Conservation (phyloP, 2,329 filamentous ascomycete genomes). For the Fusarium sp. region DNA sequence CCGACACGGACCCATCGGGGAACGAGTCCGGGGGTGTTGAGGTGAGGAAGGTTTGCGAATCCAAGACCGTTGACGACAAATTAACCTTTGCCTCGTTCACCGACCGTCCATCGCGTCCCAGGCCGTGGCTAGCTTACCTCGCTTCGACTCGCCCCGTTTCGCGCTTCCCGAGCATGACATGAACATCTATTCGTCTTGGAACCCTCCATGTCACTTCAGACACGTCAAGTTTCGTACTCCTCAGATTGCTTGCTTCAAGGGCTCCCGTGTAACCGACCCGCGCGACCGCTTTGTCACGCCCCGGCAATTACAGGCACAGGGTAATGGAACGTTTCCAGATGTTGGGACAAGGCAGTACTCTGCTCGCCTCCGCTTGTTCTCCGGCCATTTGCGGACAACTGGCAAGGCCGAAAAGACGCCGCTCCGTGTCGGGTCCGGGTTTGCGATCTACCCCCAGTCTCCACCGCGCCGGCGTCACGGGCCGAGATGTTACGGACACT, state of each 20-base stretch:
- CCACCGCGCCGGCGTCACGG: conserved; percentile 27
- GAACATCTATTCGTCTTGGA: conserved; percentile 7
- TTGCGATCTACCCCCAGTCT: conserved; percentile 2
- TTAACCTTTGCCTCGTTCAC: conserved; percentile 10
- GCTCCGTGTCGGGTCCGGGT: conserved; percentile 33
- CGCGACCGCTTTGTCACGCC: conserved; percentile 19
- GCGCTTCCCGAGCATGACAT: conserved; percentile 1
- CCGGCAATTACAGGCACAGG: conserved; percentile 31
- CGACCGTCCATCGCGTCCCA: conserved; percentile 4
- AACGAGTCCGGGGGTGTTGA: conserved; percentile 27
- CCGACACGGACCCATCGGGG: conserved; percentile 37
- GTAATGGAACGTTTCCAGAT: conserved; percentile 41
- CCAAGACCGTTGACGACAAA: conserved; percentile 4
- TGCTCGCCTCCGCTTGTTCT: conserved; percentile 20
- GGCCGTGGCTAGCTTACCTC: conserved; percentile 10
- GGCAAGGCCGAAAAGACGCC: conserved; percentile 30
- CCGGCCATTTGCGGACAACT: conserved; percentile 32
- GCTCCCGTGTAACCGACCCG: conserved; percentile 16
- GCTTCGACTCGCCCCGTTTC: conserved; percentile 17
- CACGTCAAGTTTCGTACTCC: conserved; percentile 2
- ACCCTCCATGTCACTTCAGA: conserved; percentile 13
- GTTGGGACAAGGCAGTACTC: conserved; percentile 25
- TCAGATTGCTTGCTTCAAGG: conserved; percentile 14
- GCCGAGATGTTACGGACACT: conserved; percentile 31
- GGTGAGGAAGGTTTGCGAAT: conserved; percentile 19